Evolutionary conservation across 345 rosid species (phyloP).

Genomic region (Stellera chamaejasme): DNA sequence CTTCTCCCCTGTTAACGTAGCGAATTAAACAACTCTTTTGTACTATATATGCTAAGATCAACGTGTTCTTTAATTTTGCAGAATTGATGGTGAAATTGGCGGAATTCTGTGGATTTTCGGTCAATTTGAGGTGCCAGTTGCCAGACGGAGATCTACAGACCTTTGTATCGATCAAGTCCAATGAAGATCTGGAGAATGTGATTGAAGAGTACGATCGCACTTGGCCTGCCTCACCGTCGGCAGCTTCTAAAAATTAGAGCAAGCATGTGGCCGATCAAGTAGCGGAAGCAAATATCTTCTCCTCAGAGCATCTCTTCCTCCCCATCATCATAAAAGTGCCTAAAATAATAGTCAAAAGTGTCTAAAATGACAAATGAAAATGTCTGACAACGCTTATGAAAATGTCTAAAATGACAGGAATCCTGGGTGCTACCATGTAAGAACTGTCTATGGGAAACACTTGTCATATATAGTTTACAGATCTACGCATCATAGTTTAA

Average conservation of each 20-base stretch:
- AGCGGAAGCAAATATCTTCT: slow-evolving; percentile 41
- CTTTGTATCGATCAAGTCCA: slow-evolving; percentile 63
- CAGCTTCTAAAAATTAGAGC: slow-evolving; percentile 42
- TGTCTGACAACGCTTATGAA: no score
- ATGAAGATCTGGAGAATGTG: slow-evolving; percentile 54
- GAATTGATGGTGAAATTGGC: slow-evolving; percentile 33
- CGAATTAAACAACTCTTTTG: background rate
- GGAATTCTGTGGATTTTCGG: slow-evolving; percentile 33
- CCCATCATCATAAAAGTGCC: slow-evolving; percentile 11
- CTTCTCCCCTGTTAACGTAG: background rate
- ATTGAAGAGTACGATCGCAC: slow-evolving; percentile 40
- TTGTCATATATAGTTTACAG: no score
- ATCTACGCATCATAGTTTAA: no score
- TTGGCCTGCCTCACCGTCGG: slow-evolving; percentile 2
- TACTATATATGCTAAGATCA: no score
- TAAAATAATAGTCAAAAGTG: no score
- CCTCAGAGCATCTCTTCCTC: slow-evolving; percentile 33
- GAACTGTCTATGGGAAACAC: no score
- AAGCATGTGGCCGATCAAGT: slow-evolving; percentile 32
- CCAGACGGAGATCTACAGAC: slow-evolving; percentile 82
- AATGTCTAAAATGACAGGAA: no score
- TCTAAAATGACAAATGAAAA: no score
- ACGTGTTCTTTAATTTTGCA: slow-evolving; percentile 8
- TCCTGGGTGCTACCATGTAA: no score
- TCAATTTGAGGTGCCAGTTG: slow-evolving; percentile 54